These are phyloP conservation scores for Magnaporthiopsis incrustans DNA, from an alignment of 2,329 filamentous ascomycete genomes.

Conservation along the genomic window DNA sequence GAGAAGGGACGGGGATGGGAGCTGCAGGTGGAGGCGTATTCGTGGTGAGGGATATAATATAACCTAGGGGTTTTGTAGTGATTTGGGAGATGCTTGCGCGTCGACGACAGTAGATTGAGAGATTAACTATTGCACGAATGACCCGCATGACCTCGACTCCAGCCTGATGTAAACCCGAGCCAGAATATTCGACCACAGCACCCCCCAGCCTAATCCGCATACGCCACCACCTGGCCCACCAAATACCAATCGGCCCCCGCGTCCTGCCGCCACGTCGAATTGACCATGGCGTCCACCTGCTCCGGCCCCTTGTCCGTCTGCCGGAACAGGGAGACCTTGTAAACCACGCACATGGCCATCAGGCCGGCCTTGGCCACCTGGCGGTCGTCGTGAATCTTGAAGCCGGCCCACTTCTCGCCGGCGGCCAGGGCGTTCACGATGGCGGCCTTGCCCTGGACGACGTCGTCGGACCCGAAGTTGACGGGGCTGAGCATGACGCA, in stretches of 20 bases:
- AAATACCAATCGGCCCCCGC: slow-evolving; percentile 26
- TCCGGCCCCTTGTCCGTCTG: slow-evolving; percentile 17
- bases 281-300: slow-evolving; percentile 22
- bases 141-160: too few relatives aligned
- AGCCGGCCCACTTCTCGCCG: slow-evolving; percentile 21
- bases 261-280: slow-evolving; percentile 25
- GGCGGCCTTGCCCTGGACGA: slow-evolving; percentile 19
- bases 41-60: slow-evolving; percentile 8
- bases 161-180: too few relatives aligned
- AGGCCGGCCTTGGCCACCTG: slow-evolving; percentile 29
- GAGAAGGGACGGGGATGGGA: slow-evolving; percentile 8
- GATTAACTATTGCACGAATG: too few relatives aligned
- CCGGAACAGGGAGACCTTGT: slow-evolving; percentile 22
- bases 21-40: slow-evolving; percentile 15
- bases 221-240: slow-evolving; percentile 7
- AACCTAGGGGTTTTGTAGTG: too few relatives aligned
- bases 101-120: too few relatives aligned
- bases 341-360: slow-evolving; percentile 28
- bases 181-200: background rate
- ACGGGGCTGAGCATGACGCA: slow-evolving; percentile 29
- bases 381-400: slow-evolving; percentile 23
- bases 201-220: background rate
- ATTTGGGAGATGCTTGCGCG: too few relatives aligned
- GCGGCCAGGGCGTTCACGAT: slow-evolving; percentile 22
- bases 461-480: slow-evolving; percentile 18